Base-by-base conservation (phyloP, 495 filamentous ascomycete species). In the Gamarada debralockiae region DNA sequence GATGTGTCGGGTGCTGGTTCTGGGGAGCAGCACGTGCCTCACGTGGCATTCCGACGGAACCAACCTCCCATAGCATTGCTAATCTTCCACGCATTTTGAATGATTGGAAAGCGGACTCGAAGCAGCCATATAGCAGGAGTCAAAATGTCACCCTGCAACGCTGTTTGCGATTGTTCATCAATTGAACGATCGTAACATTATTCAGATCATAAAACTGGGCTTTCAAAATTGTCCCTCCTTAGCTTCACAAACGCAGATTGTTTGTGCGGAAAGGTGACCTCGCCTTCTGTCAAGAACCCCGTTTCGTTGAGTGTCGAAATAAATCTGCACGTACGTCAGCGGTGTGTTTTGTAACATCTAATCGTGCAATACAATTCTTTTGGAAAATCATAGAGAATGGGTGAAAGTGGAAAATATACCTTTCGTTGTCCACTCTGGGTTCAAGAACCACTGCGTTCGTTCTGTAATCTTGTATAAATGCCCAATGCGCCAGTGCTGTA, bases 251-350 rank as follows among this genome's bases (percentile, higher is more conserved):
- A 75, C 57, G 91, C 92, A 2, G 89, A 80, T 65, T 95, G 90
- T 68, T 97, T 98, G 66, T 97, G 91, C 15, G 92, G 86, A 60
- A 98, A 93, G 13, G 82, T 79, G 34, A 97, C 76, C 64, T 97
- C 88, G 47, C 80, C 84, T 66, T 97, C 89, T 64, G 93, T 96
- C 48, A 85, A 81, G 62, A 97, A 98, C 3, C 93, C 93, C 2
- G 76, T 75, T 15, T 84, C 63, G 52, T 85, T 73, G 7, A 92
- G 74, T 59, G 96, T 92, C 8, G 76, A 71, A 47, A 92, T 86
- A 34, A 97, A 82, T 58, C 92, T 97, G 52, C 55, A 39, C 17
- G 31, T 34, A 48, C 37, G 24, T 54, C 46, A 49, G 12, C 17
- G 14, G 27, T 29, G 5, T 10, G 27, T 29, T 5, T 5, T 29